These are phyloP conservation scores for Paecilomyces formosus DNA, from an alignment of 2,329 filamentous ascomycete genomes.

Conservation along the genomic window DNA sequence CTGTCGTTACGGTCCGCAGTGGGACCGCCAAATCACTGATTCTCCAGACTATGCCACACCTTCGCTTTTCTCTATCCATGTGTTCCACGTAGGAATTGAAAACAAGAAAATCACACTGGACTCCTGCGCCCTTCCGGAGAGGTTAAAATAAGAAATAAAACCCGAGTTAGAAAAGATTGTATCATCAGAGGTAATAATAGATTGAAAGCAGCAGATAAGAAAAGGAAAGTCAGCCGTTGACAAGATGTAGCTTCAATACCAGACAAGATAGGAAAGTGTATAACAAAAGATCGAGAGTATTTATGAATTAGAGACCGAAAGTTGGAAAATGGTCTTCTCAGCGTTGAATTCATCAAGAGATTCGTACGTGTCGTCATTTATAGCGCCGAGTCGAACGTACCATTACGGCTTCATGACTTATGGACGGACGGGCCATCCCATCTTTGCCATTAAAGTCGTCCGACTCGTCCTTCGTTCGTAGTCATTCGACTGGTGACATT, in stretches of 20 bases:
- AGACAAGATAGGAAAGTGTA: background rate
- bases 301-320: background rate
- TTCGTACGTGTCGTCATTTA: background rate
- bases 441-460: background rate
- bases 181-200: background rate
- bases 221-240: background rate
- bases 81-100: background rate
- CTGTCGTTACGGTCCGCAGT: background rate
- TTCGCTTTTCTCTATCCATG: background rate
- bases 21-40: background rate
- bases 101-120: background rate
- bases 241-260: background rate
- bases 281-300: background rate
- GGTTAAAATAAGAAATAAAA: background rate
- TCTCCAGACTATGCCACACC: background rate
- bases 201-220: background rate
- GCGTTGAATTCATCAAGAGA: background rate
- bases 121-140: background rate
- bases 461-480: conserved; percentile 6
- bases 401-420: background rate
- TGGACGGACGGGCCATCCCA: background rate
- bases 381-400: background rate
- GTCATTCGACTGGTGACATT: conserved; percentile 4
- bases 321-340: background rate
- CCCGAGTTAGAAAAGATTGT: background rate